These are phyloP conservation scores for Aspergillus aculeatus DNA, from an alignment of 2,329 filamentous ascomycete species.

Conservation along the genomic window DNA sequence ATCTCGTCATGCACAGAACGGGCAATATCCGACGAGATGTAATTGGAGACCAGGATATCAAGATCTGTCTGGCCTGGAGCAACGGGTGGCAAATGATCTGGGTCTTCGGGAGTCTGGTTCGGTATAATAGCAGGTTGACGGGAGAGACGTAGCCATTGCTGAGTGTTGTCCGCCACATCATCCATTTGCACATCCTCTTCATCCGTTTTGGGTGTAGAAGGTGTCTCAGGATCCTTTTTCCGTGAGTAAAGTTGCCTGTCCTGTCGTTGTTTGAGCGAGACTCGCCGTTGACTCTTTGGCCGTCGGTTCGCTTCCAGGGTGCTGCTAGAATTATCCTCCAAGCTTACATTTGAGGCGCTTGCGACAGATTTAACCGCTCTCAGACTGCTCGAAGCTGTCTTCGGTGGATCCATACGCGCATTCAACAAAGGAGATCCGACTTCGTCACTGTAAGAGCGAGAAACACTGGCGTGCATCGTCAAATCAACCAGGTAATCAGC, in stretches of 20 bases:
- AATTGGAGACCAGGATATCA: conserved; percentile 75
- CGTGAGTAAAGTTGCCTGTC: conserved; percentile 88
- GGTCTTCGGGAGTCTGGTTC: conserved; percentile 68
- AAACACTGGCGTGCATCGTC: conserved; percentile 85
- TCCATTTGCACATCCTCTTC: conserved; percentile 58
- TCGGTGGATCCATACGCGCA: conserved; percentile 59
- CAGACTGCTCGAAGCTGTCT: conserved; percentile 80
- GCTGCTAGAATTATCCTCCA: conserved; percentile 64
- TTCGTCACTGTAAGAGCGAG: conserved; percentile 55
- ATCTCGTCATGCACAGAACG: conserved; percentile 75
- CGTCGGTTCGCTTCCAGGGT: conserved; percentile 62
- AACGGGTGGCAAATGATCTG: conserved; percentile 57
- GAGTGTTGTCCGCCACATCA: conserved; percentile 51
- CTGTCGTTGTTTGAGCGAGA: conserved; percentile 81
- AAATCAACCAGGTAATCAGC: conserved; percentile 96
- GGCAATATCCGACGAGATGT: conserved; percentile 75
- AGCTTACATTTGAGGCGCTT: conserved; percentile 74
- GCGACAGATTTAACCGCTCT: conserved; percentile 86
- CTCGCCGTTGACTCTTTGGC: conserved; percentile 67
- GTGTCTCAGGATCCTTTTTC: conserved; percentile 61
- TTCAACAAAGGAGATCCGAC: conserved; percentile 55
- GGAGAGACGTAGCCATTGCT: conserved; percentile 61
- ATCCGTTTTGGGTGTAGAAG: conserved; percentile 62
- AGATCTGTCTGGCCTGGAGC: conserved; percentile 71
- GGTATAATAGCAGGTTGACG: conserved; percentile 55